Evolutionary conservation across 1,139 yeast species (phyloP).

Genomic region (Candida freyschussii): DNA sequence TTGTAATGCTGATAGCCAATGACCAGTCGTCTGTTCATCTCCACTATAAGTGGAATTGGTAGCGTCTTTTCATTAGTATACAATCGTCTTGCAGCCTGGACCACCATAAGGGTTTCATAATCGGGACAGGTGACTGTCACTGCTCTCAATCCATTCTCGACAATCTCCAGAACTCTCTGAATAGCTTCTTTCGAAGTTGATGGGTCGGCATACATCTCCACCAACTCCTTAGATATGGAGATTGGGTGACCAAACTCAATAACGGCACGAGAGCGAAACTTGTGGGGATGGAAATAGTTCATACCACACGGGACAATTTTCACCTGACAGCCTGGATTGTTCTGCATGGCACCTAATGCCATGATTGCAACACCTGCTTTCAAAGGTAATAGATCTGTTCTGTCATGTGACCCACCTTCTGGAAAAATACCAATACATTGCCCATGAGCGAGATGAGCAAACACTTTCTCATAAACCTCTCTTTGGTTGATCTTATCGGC

Average conservation of each 20-base stretch:
- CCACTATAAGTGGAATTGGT: slow-evolving; percentile 64
- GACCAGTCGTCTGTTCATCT: slow-evolving; percentile 64
- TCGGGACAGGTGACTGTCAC: slow-evolving; percentile 90
- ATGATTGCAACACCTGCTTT: slow-evolving; percentile 97
- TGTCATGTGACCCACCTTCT: slow-evolving; percentile 95
- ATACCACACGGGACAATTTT: slow-evolving; percentile 93
- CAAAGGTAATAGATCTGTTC: slow-evolving; percentile 83
- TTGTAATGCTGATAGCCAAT: slow-evolving; percentile 59
- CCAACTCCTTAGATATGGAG: slow-evolving; percentile 58
- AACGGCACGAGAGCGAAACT: slow-evolving; percentile 91
- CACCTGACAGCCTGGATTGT: slow-evolving; percentile 65
- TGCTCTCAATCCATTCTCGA: slow-evolving; percentile 73
- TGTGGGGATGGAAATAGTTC: slow-evolving; percentile 96
- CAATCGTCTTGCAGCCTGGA: slow-evolving; percentile 72
- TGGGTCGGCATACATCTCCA: slow-evolving; percentile 57
- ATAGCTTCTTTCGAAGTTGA: slow-evolving; percentile 72
- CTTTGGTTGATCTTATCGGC: slow-evolving; percentile 87
- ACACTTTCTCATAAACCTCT: slow-evolving; percentile 74
- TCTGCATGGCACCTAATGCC: slow-evolving; percentile 90
- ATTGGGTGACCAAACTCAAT: slow-evolving; percentile 92
- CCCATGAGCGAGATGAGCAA: slow-evolving; percentile 72
- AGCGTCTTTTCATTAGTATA: slow-evolving; percentile 46
- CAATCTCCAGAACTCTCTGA: slow-evolving; percentile 58
- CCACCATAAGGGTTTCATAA: slow-evolving; percentile 67
- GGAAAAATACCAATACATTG: slow-evolving; percentile 94